Percentiles rank a stretch among this genome's conserved stretches.
These are phyloP conservation scores for Kodamaea laetipori DNA, from an alignment of 805 yeast genomes.

Conservation along the genomic window DNA sequence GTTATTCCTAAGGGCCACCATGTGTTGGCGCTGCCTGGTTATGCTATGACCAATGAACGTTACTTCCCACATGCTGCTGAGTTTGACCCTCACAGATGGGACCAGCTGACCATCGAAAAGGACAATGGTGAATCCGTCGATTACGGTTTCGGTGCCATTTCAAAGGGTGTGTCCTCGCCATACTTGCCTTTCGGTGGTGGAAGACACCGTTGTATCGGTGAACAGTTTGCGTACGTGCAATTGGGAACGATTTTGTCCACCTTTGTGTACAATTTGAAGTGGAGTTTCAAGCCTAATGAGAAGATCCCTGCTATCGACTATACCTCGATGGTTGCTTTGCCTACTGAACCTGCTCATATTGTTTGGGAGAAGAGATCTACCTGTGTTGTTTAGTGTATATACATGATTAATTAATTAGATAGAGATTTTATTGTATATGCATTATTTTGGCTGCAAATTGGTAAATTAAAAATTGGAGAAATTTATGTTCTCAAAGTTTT, in stretches of 20 bases:
- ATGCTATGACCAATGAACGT: conserved; percentile 71
- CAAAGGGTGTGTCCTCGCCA: conserved; percentile 95
- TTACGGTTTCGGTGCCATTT: conserved; percentile 95
- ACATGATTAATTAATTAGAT: not conserved
- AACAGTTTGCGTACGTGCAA: conserved; percentile 95
- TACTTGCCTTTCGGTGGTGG: conserved; percentile 99
- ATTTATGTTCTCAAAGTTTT: no score
- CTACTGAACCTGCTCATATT: conserved; percentile 72
- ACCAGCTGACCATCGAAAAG: conserved; percentile 17
- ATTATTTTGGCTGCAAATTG: no score
- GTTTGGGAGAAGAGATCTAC: conserved; percentile 67
- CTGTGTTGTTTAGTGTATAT: conserved; percentile 14
- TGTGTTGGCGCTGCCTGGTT: conserved; percentile 93
- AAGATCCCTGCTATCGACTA: conserved; percentile 70
- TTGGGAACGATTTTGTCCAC: conserved; percentile 81
- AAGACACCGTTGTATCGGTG: conserved; percentile 99
- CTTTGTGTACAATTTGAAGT: conserved; percentile 71
- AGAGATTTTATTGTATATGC: not conserved
- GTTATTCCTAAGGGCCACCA: conserved; percentile 88
- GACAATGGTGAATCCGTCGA: conserved; percentile 56
- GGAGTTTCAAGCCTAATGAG: conserved; percentile 54
- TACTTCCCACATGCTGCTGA: conserved; percentile 76
- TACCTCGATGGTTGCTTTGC: conserved; percentile 91
- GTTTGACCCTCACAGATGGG: conserved; percentile 91
- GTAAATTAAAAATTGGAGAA: no score